These are phyloP conservation scores for Sistotremastrum niveocremeum DNA, from an alignment of 768 basidiomycete species.

Conservation along the genomic window DNA sequence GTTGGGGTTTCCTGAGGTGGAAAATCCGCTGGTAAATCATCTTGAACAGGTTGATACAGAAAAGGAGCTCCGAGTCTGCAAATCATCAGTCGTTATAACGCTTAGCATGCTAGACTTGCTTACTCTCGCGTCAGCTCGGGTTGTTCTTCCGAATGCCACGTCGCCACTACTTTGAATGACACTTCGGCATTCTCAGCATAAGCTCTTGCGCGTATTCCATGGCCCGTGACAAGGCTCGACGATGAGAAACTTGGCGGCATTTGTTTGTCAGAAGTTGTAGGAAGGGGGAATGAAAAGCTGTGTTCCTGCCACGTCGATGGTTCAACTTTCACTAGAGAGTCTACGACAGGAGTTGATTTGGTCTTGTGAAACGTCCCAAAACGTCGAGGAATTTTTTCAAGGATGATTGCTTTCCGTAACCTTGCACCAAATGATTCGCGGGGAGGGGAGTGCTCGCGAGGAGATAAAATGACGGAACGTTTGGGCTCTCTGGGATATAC, in stretches of 20 bases:
- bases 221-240: constrained; percentile 19
- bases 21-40: constrained; percentile 46
- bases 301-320: too few relatives aligned
- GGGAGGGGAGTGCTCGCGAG: constrained; percentile 11
- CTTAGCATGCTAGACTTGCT: constrained; percentile 8
- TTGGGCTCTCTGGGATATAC: constrained; percentile 8
- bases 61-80: constrained; percentile 53
- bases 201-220: constrained; percentile 13
- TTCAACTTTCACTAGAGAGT: too few relatives aligned
- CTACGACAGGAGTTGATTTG: too few relatives aligned
- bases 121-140: constrained; percentile 35
- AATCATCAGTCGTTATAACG: neutral
- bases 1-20: constrained; percentile 14
- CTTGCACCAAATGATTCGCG: constrained; percentile 26
- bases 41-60: constrained; percentile 42
- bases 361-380: too few relatives aligned
- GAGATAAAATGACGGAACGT: constrained; percentile 7
- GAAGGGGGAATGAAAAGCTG: constrained; percentile 40
- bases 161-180: constrained; percentile 38
- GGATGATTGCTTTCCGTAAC: constrained; percentile 16
- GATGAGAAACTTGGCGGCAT: constrained; percentile 44
- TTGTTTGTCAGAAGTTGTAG: constrained; percentile 44
- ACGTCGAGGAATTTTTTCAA: constrained; percentile 14
- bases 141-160: constrained; percentile 42
- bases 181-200: constrained; percentile 28